A percentile compares a stretch with the other conserved stretches of the same genome.
phyloP scores from a whole-genome alignment of 1,284 basidiomycete genomes.

The Heliocybe sulcata region DNA sequence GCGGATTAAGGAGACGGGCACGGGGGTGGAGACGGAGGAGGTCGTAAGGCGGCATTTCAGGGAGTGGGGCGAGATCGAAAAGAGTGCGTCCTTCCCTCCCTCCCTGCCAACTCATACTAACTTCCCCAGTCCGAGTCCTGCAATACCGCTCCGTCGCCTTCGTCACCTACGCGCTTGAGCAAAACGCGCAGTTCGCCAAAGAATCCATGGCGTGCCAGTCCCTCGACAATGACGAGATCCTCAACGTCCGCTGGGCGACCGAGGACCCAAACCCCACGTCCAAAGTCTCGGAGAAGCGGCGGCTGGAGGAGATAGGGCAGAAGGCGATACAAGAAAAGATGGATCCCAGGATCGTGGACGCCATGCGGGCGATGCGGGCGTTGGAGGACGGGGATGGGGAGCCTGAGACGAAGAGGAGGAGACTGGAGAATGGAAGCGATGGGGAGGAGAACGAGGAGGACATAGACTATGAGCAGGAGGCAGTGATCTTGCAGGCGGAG shows the following conservation, averaged over 20 bases:
- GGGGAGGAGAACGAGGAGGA: conserved; percentile 11
- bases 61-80: conserved; percentile 96
- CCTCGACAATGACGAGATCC: conserved; percentile 94
- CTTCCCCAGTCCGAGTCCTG: conserved; percentile 71
- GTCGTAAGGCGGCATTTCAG: conserved; percentile 88
- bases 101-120: conserved; percentile 3
- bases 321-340: conserved; percentile 80
- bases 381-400: conserved; percentile 70
- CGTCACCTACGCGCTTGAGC: conserved; percentile 88
- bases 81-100: conserved; percentile 50
- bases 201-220: conserved; percentile 99
- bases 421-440: conserved; percentile 19
- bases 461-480: conserved; percentile 14
- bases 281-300: conserved; percentile 77
- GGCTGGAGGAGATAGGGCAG: conserved; percentile 77
- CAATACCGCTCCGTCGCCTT: conserved; percentile 96
- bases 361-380: conserved; percentile 75
- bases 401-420: conserved; percentile 23
- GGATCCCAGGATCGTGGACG: conserved; percentile 81
- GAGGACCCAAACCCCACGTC: conserved; percentile 92
- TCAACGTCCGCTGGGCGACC: conserved; percentile 97
- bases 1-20: conserved; percentile 87
- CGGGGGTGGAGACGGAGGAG: conserved; percentile 84
- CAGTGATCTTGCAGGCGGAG: conserved; percentile 8
- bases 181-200: conserved; percentile 93